These are phyloP conservation scores for Albifimbria verrucaria DNA, from an alignment of 2,329 filamentous ascomycete species.

Conservation along the genomic window DNA sequence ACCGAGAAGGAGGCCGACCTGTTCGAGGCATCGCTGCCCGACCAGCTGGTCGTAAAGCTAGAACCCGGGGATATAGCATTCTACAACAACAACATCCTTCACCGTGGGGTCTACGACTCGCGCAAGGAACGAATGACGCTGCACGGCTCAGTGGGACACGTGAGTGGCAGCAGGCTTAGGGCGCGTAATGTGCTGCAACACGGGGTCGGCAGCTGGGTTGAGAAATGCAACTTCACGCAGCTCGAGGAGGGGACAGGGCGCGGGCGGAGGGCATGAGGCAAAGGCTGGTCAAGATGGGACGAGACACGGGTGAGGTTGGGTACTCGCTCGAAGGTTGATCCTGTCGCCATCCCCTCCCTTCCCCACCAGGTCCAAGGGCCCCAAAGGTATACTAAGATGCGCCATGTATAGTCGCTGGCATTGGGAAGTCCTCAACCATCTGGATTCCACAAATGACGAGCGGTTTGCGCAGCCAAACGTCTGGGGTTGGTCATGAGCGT, in stretches of 20 bases:
- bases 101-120: constrained; percentile 63
- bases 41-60: constrained; percentile 63
- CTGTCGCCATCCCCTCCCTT: background rate
- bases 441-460: background rate
- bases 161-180: constrained; percentile 48
- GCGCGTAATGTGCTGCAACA: constrained; percentile 75
- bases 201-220: constrained; percentile 66
- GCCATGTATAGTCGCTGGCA: background rate
- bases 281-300: constrained; percentile 60
- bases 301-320: constrained; percentile 57
- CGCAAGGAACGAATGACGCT: constrained; percentile 63
- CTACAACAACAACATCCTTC: constrained; percentile 87
- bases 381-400: no score
- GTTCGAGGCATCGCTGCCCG: constrained; percentile 58
- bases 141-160: constrained; percentile 68
- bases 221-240: constrained; percentile 50
- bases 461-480: background rate
- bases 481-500: background rate
- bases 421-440: background rate
- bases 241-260: constrained; percentile 39
- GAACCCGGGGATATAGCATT: constrained; percentile 77
- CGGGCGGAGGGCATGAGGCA: constrained; percentile 63
- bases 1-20: constrained; percentile 65
- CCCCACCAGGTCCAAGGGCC: background rate
- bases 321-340: constrained; percentile 56